Evolutionary conservation across 345 rosid genomes (phyloP), one percentile per base, ranked within the genome.

Genomic region (Syzygium jambos): DNA sequence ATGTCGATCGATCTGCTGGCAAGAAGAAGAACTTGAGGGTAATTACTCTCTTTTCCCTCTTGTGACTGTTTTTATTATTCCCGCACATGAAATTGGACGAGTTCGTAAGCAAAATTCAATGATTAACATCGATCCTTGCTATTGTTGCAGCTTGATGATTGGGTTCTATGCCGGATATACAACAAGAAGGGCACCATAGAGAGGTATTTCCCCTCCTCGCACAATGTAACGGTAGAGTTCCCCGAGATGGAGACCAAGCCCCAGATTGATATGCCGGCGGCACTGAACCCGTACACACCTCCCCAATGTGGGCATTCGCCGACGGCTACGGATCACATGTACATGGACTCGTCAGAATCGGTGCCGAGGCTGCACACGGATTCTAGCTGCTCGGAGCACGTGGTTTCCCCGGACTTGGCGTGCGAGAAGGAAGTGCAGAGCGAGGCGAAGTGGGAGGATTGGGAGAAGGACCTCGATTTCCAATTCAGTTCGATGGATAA

Each of bases 121-220:
- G 52, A n/a, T 34, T 65, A 30, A 84, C 22, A 15, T 65, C 51
- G 84, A 46, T 85, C 85, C n/a, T 77, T 73, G 22, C 53, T n/a
- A 43, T 30, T 46, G 11, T 85, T 91, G 88, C 95, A 96, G 98
- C 95, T 96, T 82, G 98, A 96, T 86, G 97, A 96, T 85, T 96
- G 97, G 97, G 98, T 95, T 6, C 86, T 96, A 9, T 96, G 97
- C 82, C 94, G 98, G 78, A 91, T 96, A 85, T 96, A 96, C 92
- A 96, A 96, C 92, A 96, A 96, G 93, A 96, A 95, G 83, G 97
- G 97, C 22, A 90, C 86, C 85, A 86, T 93, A 63, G 98, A 96
- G 90, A 95, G 92, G 89, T 86, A 92, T 84, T 68, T 41, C 5
- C 89, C 91, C 38, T 22, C 78, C 92, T 87, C 22, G 89, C 86